phyloP scores from a whole-genome alignment of 2,329 filamentous ascomycete species.

The Fusarium floridanum region DNA sequence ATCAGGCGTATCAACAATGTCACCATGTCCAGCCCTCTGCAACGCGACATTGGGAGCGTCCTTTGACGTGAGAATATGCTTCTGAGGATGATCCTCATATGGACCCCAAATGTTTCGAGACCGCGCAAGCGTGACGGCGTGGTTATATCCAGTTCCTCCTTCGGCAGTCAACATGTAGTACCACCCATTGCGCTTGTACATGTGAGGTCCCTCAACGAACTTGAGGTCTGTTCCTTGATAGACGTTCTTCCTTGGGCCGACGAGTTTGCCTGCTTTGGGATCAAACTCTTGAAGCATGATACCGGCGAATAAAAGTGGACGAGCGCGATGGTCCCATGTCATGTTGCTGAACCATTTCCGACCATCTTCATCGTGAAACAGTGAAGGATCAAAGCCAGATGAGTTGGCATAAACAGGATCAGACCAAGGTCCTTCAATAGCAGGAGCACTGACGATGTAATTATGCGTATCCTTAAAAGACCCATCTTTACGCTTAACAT shows the following conservation, averaged over 20 bases:
- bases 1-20: slow-evolving; percentile 66
- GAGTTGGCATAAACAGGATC: slow-evolving; percentile 71
- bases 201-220: slow-evolving; percentile 69
- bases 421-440: slow-evolving; percentile 71
- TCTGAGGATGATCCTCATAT: slow-evolving; percentile 70
- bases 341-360: slow-evolving; percentile 70
- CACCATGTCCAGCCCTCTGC: slow-evolving; percentile 66
- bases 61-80: slow-evolving; percentile 68
- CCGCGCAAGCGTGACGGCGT: slow-evolving; percentile 71
- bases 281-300: slow-evolving; percentile 72
- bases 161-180: slow-evolving; percentile 73
- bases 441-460: slow-evolving; percentile 68
- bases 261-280: slow-evolving; percentile 60
- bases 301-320: slow-evolving; percentile 65
- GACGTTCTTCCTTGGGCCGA: slow-evolving; percentile 68
- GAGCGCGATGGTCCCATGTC: slow-evolving; percentile 66
- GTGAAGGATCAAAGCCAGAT: slow-evolving; percentile 72
- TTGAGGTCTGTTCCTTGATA: slow-evolving; percentile 67
- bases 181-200: slow-evolving; percentile 69
- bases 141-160: slow-evolving; percentile 71
- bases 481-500: slow-evolving; percentile 76
- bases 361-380: slow-evolving; percentile 70
- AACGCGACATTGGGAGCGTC: slow-evolving; percentile 62
- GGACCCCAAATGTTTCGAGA: slow-evolving; percentile 68
- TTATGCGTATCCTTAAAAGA: slow-evolving; percentile 75